Conservation (phyloP, 2,329 filamentous ascomycete species). For the Diplodia mutila region DNA sequence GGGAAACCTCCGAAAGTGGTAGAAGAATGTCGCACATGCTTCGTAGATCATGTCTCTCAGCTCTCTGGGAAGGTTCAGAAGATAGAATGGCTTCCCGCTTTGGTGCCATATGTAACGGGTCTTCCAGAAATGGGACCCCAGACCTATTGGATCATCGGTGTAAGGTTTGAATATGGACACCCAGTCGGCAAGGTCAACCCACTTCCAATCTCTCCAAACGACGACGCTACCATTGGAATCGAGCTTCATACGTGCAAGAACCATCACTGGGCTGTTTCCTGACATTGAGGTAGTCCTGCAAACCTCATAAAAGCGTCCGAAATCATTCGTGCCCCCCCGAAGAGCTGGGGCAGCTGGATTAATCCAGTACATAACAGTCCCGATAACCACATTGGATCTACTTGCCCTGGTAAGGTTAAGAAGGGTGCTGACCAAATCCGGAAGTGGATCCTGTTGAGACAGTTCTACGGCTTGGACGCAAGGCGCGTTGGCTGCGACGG, state of each 20-base stretch:
- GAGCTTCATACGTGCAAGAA: neutral
- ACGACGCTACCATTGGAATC: neutral
- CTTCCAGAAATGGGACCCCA: neutral
- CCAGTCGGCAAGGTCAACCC: neutral
- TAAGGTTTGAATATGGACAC: neutral
- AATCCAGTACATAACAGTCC: no score
- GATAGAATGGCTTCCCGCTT: neutral
- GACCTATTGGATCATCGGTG: neutral
- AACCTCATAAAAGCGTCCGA: neutral
- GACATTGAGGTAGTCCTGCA: neutral
- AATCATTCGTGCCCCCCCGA: neutral
- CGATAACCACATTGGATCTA: no score
- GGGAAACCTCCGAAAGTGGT: neutral
- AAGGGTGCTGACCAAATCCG: no score
- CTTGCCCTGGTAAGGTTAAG: no score
- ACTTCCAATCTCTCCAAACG: neutral
- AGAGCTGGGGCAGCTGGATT: no score
- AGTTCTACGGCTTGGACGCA: no score
- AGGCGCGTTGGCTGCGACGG: no score
- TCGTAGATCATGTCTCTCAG: neutral
- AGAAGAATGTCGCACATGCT: neutral
- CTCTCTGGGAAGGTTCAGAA: neutral
- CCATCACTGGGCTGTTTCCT: neutral
- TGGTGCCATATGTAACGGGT: neutral
- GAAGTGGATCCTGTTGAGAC: no score